These are phyloP conservation scores for Apiospora pterosperma DNA, from an alignment of 2,329 filamentous ascomycete species.

Conservation along the genomic window DNA sequence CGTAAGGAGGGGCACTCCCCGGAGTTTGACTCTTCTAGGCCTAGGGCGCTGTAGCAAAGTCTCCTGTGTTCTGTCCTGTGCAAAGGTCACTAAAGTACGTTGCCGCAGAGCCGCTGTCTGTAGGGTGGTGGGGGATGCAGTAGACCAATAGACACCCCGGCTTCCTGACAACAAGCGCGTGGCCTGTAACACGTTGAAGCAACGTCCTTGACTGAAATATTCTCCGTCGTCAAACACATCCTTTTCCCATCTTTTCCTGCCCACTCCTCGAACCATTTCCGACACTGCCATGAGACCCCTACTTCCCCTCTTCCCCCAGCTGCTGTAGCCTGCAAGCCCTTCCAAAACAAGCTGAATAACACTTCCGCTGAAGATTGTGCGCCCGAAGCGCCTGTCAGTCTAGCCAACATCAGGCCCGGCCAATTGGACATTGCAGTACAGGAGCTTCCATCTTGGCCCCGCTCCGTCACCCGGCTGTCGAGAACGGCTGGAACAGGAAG, in stretches of 20 bases:
- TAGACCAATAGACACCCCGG: conserved; percentile 1
- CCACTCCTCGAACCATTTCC: conserved; percentile 19
- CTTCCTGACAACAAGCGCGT: not conserved
- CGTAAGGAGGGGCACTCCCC: not conserved
- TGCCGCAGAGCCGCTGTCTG: not conserved
- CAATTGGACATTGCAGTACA: not conserved
- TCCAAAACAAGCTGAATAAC: not conserved
- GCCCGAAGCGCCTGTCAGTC: not conserved
- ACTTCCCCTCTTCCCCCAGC: conserved; percentile 3
- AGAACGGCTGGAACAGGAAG: not conserved
- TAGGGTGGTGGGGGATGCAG: not conserved
- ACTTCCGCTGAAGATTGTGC: not conserved
- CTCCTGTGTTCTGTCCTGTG: not conserved
- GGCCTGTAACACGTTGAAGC: conserved; percentile 36
- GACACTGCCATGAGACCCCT: conserved; percentile 21
- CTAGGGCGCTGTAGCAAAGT: not conserved
- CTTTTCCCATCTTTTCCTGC: conserved; percentile 28
- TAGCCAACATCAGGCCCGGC: not conserved
- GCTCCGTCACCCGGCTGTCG: not conserved
- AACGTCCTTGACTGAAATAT: conserved; percentile 31
- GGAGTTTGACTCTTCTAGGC: conserved; percentile 1
- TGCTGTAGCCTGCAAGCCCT: conserved; percentile 10
- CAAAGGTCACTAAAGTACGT: not conserved
- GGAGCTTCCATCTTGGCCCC: not conserved
- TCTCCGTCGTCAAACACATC: conserved; percentile 34